Conservation (phyloP, 2,329 filamentous ascomycete species). For the Helminthosporium solani region DNA sequence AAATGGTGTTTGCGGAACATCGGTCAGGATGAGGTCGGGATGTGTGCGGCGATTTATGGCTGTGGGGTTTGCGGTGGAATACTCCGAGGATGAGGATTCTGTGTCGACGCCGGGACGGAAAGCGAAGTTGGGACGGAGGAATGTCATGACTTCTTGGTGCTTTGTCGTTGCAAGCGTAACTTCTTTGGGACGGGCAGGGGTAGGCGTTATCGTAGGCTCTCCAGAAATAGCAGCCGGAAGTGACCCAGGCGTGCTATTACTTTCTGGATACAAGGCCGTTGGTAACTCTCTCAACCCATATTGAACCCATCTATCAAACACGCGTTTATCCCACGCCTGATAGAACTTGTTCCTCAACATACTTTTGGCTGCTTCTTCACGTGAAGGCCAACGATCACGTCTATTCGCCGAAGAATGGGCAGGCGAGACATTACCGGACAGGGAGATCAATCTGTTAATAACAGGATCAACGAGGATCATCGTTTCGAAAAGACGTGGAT, state of each 20-base stretch:
- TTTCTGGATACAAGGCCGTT: slow-evolving; percentile 57
- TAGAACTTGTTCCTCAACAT: slow-evolving; percentile 77
- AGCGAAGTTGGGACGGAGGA: slow-evolving; percentile 62
- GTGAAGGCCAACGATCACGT: slow-evolving; percentile 80
- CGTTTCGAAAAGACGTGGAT: slow-evolving; percentile 76
- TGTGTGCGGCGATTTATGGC: slow-evolving; percentile 44
- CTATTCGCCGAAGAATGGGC: slow-evolving; percentile 67
- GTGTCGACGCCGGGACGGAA: slow-evolving; percentile 43
- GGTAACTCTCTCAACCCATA: slow-evolving; percentile 76
- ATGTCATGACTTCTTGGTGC: slow-evolving; percentile 84
- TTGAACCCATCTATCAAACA: slow-evolving; percentile 70
- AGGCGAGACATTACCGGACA: slow-evolving; percentile 44
- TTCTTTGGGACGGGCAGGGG: slow-evolving; percentile 37
- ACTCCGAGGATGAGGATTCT: slow-evolving; percentile 44
- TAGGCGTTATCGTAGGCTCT: slow-evolving; percentile 24
- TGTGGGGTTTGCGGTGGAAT: slow-evolving; percentile 26
- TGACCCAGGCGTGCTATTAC: slow-evolving; percentile 13
- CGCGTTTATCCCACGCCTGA: slow-evolving; percentile 75
- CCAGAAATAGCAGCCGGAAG: slow-evolving; percentile 16
- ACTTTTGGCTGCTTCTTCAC: slow-evolving; percentile 63
- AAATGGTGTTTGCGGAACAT: slow-evolving; percentile 53
- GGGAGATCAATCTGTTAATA: slow-evolving; percentile 57
- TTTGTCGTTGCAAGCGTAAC: slow-evolving; percentile 80
- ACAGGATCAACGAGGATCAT: slow-evolving; percentile 84
- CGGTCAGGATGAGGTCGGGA: slow-evolving; percentile 42